Percentiles rank a stretch among this genome's conserved stretches.
phyloP scores from a whole-genome alignment of 148 eudicot species.

The Silene conica region DNA sequence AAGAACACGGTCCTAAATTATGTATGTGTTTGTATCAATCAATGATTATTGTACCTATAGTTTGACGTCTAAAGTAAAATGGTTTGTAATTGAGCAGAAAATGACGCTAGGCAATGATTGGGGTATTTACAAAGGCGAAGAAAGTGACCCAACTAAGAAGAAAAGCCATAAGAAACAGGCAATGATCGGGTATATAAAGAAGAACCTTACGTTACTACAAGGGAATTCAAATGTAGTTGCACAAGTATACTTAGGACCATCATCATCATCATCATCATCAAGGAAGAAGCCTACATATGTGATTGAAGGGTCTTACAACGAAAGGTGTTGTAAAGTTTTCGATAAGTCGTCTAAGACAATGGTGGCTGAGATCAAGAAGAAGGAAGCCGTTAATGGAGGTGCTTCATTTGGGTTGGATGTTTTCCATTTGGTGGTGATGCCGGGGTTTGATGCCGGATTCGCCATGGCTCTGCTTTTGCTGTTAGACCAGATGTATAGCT shows the following conservation, averaged over 20 bases:
- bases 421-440: slow-evolving; percentile 53
- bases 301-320: slow-evolving; percentile 63
- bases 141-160: slow-evolving; percentile 6
- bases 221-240: slow-evolving; percentile 41
- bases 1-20: too few species aligned
- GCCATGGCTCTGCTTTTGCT: slow-evolving; percentile 71
- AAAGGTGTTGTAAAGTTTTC: slow-evolving; percentile 50
- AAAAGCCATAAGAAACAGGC: slow-evolving; percentile 29
- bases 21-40: too few species aligned
- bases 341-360: slow-evolving; percentile 45
- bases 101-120: slow-evolving; percentile 48
- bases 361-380: slow-evolving; percentile 74
- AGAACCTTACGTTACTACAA: slow-evolving; percentile 32
- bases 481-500: slow-evolving; percentile 65
- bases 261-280: too few species aligned
- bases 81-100: slow-evolving; percentile 25
- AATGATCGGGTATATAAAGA: slow-evolving; percentile 39
- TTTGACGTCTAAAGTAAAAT: too few species aligned
- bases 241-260: slow-evolving; percentile 30
- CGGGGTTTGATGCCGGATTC: slow-evolving; percentile 47
- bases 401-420: slow-evolving; percentile 77
- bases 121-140: slow-evolving; percentile 64
- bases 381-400: slow-evolving; percentile 43
- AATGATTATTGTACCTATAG: too few species aligned
- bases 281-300: slow-evolving; percentile 35